These are phyloP conservation scores for Penicillium sclerotiorum DNA, from an alignment of 2,329 filamentous ascomycete genomes.

Conservation along the genomic window DNA sequence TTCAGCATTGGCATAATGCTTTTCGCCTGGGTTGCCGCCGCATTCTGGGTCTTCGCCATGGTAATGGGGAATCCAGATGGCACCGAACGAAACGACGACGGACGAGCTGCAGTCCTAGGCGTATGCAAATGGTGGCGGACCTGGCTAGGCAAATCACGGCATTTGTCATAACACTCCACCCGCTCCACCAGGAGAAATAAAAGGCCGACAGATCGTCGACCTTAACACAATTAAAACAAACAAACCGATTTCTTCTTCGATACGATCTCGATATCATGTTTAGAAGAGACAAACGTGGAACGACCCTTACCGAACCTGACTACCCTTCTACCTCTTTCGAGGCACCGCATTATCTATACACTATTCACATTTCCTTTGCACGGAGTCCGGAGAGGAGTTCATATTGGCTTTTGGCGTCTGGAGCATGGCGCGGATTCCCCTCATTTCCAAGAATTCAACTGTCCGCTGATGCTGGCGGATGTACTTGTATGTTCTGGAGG, in stretches of 20 bases:
- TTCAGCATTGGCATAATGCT: slow-evolving; percentile 59
- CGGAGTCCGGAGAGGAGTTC: not conserved
- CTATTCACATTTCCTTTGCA: not conserved
- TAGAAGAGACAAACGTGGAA: not conserved
- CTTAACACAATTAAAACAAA: not conserved
- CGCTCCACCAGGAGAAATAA: not conserved
- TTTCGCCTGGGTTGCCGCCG: slow-evolving; percentile 61
- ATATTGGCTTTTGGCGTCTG: not conserved
- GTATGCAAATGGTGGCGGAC: slow-evolving; percentile 63
- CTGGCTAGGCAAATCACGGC: slow-evolving; percentile 51
- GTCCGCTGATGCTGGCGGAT: not conserved
- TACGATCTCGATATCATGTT: not conserved
- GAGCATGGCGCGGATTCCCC: not conserved
- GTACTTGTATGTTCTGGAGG: slow-evolving; percentile 7
- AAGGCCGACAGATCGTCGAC: no score
- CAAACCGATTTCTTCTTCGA: no score
- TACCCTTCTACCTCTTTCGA: slow-evolving; percentile 3
- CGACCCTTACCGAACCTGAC: slow-evolving; percentile 4
- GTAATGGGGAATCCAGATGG: slow-evolving; percentile 65
- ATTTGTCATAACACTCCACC: slow-evolving; percentile 12
- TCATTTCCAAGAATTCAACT: not conserved
- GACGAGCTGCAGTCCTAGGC: slow-evolving; percentile 60
- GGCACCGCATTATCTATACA: no score
- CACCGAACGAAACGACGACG: slow-evolving; percentile 62
- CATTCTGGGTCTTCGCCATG: slow-evolving; percentile 64